Conservation (phyloP, 2,329 filamentous ascomycete species). For the Orbilia quercus region DNA sequence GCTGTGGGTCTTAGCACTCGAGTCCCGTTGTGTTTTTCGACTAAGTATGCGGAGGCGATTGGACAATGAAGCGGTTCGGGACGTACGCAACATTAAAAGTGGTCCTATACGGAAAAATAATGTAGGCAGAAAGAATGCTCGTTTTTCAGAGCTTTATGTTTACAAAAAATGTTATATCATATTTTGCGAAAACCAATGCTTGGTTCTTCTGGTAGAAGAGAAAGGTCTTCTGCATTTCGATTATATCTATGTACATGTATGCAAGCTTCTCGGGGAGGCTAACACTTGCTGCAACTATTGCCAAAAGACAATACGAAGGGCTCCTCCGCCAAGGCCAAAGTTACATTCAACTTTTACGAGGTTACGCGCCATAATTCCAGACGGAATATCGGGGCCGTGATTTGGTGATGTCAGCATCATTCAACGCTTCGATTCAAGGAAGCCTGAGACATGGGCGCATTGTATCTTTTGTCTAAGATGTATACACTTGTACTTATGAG, state of each 20-base stretch:
- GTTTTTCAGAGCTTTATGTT: not conserved
- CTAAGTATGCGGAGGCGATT: constrained; percentile 22
- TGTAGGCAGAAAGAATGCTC: constrained; percentile 27
- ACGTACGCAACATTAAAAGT: constrained; percentile 29
- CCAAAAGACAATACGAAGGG: constrained; percentile 13
- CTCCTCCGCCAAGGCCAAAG: not conserved
- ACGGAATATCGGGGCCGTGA: not conserved
- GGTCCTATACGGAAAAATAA: constrained; percentile 10
- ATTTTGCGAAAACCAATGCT: not conserved
- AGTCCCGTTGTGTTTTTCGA: constrained; percentile 2
- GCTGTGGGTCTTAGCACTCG: constrained; percentile 26
- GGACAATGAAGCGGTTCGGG: constrained; percentile 6
- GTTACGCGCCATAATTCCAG: not conserved
- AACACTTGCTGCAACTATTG: not conserved
- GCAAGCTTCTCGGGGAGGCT: constrained; percentile 10
- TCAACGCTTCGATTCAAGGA: not conserved
- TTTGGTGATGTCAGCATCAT: not conserved
- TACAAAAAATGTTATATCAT: constrained; percentile 38
- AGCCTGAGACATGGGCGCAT: not conserved
- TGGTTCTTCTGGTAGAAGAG: not conserved
- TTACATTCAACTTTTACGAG: not conserved
- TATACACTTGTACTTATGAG: too few species aligned
- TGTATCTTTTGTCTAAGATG: too few species aligned
- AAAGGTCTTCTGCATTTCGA: too few species aligned
- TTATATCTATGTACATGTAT: constrained; percentile 32